phyloP scores from a whole-genome alignment of 2,329 filamentous ascomycete genomes.

The Aspergillus neoniger region DNA sequence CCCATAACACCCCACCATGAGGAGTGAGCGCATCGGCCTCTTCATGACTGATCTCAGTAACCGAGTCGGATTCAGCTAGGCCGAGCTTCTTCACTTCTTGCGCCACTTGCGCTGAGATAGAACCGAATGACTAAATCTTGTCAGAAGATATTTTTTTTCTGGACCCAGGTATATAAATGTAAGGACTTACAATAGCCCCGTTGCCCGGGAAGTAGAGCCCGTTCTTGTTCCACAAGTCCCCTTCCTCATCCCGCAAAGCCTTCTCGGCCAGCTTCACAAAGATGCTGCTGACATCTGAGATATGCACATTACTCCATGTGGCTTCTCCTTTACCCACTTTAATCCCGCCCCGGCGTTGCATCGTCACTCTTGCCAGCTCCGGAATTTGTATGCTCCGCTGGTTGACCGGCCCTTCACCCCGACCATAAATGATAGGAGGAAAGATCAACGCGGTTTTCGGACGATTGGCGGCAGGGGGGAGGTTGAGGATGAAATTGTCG shows the following conservation, averaged over 20 bases:
- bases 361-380: slow-evolving; percentile 42
- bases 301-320: slow-evolving; percentile 61
- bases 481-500: slow-evolving; percentile 64
- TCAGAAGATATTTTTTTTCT: background rate
- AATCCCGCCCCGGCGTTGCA: slow-evolving; percentile 52
- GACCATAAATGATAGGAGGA: slow-evolving; percentile 63
- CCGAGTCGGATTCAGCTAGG: slow-evolving; percentile 20
- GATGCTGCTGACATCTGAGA: slow-evolving; percentile 58
- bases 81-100: slow-evolving; percentile 24
- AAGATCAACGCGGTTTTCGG: slow-evolving; percentile 62
- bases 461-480: slow-evolving; percentile 37
- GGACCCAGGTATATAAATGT: background rate
- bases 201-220: slow-evolving; percentile 41
- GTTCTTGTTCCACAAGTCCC: slow-evolving; percentile 41
- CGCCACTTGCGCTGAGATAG: slow-evolving; percentile 26
- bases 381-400: slow-evolving; percentile 55
- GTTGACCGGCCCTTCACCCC: slow-evolving; percentile 53
- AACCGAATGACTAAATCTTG: slow-evolving; percentile 24
- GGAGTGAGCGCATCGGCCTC: slow-evolving; percentile 28
- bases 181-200: slow-evolving; percentile 26
- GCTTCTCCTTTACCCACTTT: slow-evolving; percentile 58
- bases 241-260: slow-evolving; percentile 30
- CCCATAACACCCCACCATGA: slow-evolving; percentile 30
- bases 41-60: slow-evolving; percentile 23
- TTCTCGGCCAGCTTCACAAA: slow-evolving; percentile 55